phyloP scores from a whole-genome alignment of 345 rosid genomes.

The Camelina neglecta region DNA sequence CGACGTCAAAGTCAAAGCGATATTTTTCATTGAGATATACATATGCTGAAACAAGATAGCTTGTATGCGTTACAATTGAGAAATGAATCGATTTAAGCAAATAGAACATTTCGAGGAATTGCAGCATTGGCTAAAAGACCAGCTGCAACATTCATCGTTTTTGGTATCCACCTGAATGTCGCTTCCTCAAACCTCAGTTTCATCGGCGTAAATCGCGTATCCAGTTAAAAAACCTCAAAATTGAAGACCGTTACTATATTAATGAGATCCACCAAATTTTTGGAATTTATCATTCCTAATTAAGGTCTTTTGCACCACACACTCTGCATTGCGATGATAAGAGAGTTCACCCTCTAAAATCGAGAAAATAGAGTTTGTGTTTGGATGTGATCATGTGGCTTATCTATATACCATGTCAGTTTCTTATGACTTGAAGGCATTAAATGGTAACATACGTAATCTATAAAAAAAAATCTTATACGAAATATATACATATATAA shows the following conservation, averaged over 20 bases:
- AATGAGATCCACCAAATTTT: background rate
- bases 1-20: background rate
- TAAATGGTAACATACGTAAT: too few species aligned
- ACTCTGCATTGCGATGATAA: background rate
- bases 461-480: too few species aligned
- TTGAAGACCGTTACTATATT: background rate
- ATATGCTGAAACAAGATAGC: background rate
- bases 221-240: too few species aligned
- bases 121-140: background rate
- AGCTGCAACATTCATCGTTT: background rate
- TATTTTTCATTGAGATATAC: background rate
- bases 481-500: too few species aligned
- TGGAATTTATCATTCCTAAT: background rate
- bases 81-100: background rate
- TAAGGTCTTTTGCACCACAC: background rate
- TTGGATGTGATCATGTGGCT: too few species aligned
- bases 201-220: too few species aligned
- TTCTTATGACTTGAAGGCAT: too few species aligned
- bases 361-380: too few species aligned
- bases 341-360: too few species aligned
- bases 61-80: background rate
- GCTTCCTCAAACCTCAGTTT: background rate
- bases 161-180: background rate
- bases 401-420: too few species aligned
- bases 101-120: background rate